Base-by-base conservation (phyloP, 2,329 filamentous ascomycete species). In the Trichophyton rubrum region DNA sequence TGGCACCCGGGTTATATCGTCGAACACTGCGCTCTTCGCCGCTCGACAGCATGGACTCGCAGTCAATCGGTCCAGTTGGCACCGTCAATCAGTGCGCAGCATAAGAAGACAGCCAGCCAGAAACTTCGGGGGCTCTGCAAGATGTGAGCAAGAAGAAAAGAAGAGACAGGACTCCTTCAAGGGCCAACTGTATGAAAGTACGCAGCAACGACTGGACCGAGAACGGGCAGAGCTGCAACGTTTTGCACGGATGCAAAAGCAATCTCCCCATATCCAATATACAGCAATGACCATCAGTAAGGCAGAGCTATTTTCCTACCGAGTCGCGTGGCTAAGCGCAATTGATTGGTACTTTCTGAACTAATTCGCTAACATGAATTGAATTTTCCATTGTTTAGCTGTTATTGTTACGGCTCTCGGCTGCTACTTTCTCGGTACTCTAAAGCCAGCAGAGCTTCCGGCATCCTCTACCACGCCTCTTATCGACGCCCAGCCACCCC, bases 141-240 rank as follows among this genome's bases (percentile, higher is more conserved):
- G 56, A 56, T 41, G 17, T n/a, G 8, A 51, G 8, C 49, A 55
- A 7, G 49, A 49, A 27, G 56, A 41, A 11, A 43, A 61, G 30
- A 61, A 63, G 22, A 60, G 41, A 24, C 61, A 56, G 6, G 33
- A 40, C 27, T 64, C 62, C 7, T 86, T 86, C 73, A 80, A 82
- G 68, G 77, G 78, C 38, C 83, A 86, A 68, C 67, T 86, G 51
- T 85, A 83, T 64, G 80, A 85, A 67, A 85, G 81, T 64, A 84
- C 83, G 13, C 73, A 78, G 45, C 77, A 82, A 66, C 78, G 84
- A 49, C 68, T 86, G 62, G 75, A 81, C 68, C 77, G 79, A 57
- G 84, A 86, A 67, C 78, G 80, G 59, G 79, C 78, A 24, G 80
- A 84, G 67, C 79, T 84, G 67, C 74, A 76, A 38, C 71, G 77